Conservation (phyloP, 345 rosid genomes). For the Anacardium occidentale region DNA sequence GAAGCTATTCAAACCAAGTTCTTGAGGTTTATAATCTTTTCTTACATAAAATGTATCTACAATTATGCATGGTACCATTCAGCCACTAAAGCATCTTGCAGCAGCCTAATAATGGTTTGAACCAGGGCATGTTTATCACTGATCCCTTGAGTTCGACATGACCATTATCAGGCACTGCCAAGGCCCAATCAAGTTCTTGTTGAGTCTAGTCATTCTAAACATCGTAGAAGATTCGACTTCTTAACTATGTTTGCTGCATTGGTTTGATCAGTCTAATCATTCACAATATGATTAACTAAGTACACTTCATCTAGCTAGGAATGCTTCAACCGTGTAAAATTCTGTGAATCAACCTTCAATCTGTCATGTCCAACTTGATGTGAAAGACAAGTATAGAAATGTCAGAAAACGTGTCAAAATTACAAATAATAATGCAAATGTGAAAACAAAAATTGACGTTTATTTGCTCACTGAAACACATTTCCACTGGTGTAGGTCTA, state of each 20-base stretch:
- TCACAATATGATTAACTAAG: too few relatives aligned
- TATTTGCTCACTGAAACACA: too few relatives aligned
- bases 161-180: too few relatives aligned
- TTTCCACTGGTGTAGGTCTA: too few relatives aligned
- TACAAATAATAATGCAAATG: too few relatives aligned
- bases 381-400: too few relatives aligned
- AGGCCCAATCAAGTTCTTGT: not conserved
- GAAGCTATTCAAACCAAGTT: not conserved
- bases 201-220: not conserved
- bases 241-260: not conserved
- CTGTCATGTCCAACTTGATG: too few relatives aligned
- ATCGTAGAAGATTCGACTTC: too few relatives aligned
- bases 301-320: not conserved
- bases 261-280: not conserved
- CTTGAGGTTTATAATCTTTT: not conserved
- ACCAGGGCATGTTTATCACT: too few relatives aligned
- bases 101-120: not conserved
- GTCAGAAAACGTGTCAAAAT: too few relatives aligned
- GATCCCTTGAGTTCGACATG: not conserved
- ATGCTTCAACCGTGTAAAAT: too few relatives aligned
- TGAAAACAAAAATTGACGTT: not conserved
- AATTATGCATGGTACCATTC: not conserved
- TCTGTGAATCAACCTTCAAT: too few relatives aligned
- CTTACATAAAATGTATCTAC: conserved; percentile 16
- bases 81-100: not conserved